A percentile compares a stretch with the other conserved stretches of the same genome.
Conservation (phyloP, 148 eudicot genomes). For the Hydrangea macrophylla region DNA sequence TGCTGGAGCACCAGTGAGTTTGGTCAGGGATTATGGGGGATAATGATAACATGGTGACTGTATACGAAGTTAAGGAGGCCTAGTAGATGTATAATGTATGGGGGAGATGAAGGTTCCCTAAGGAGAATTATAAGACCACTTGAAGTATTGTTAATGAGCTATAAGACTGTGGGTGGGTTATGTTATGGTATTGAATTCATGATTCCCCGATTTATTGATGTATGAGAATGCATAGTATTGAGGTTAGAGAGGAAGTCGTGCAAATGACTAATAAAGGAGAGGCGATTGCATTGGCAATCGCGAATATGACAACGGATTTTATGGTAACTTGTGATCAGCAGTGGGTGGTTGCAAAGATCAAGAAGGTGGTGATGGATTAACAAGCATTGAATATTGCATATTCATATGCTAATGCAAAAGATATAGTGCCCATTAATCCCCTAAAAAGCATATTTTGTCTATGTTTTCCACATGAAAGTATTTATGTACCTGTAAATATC, state of each 20-base stretch:
- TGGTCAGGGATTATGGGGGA: conserved; percentile 86
- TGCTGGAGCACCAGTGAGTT: conserved; percentile 90
- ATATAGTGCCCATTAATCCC: no score
- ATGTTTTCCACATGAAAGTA: no score
- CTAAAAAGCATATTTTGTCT: no score
- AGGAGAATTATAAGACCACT: conserved; percentile 87
- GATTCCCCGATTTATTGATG: conserved; percentile 91
- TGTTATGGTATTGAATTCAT: conserved; percentile 94
- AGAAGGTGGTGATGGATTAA: conserved; percentile 99
- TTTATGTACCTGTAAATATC: no score
- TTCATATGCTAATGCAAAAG: no score
- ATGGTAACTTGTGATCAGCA: conserved; percentile 99
- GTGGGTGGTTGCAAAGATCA: conserved; percentile 86
- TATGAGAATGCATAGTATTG: conserved; percentile 93
- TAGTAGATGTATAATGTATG: conserved; percentile 88
- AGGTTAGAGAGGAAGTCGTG: conserved; percentile 86
- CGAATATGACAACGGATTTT: conserved; percentile 96
- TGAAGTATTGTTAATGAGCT: conserved; percentile 74
- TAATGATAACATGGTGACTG: conserved; percentile 91
- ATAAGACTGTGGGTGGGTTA: conserved; percentile 89
- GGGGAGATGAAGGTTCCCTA: conserved; percentile 79
- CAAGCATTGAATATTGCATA: no score
- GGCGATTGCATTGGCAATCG: conserved; percentile 91
- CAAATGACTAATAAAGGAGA: conserved; percentile 93
- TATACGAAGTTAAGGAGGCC: conserved; percentile 95